Evolutionary conservation across 2,329 filamentous ascomycete genomes (phyloP).

Genomic region (Epichloe baconii): DNA sequence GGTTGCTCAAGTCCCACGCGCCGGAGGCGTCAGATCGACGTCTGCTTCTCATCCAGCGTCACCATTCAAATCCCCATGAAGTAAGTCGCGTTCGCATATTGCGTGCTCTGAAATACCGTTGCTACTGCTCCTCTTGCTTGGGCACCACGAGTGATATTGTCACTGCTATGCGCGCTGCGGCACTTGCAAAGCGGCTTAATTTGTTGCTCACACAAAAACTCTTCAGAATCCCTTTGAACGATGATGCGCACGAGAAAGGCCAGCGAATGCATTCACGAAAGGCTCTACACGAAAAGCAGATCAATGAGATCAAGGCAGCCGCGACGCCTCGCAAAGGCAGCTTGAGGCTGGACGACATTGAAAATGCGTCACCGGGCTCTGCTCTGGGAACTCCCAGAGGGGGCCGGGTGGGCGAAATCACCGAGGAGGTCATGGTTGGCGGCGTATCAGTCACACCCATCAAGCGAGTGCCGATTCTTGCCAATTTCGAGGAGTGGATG

Average conservation of each 20-base stretch:
- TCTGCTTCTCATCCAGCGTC: constrained; percentile 35
- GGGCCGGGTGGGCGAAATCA: constrained; percentile 28
- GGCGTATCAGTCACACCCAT: constrained; percentile 79
- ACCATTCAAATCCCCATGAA: constrained; percentile 45
- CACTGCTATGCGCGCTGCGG: background rate
- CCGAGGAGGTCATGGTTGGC: constrained; percentile 50
- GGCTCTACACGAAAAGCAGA: constrained; percentile 77
- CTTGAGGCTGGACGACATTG: constrained; percentile 44
- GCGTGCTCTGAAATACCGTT: background rate
- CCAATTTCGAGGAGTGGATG: constrained; percentile 99
- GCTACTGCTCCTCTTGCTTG: background rate
- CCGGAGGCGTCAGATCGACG: constrained; percentile 32
- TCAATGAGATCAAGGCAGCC: constrained; percentile 70
- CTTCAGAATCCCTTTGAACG: constrained; percentile 80
- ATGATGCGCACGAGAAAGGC: constrained; percentile 86
- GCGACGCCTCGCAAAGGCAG: constrained; percentile 56
- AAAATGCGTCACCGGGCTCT: constrained; percentile 42
- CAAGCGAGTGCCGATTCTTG: constrained; percentile 89
- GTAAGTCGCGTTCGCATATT: constrained; percentile 25
- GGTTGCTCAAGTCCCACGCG: constrained; percentile 41
- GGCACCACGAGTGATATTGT: background rate
- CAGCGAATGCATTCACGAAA: constrained; percentile 77
- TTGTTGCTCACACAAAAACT: constrained; percentile 4
- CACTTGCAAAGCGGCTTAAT: background rate
- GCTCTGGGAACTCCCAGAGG: constrained; percentile 40